These are phyloP conservation scores for Gomphus sp. DNA, from an alignment of 1,284 basidiomycete species.

Conservation along the genomic window DNA sequence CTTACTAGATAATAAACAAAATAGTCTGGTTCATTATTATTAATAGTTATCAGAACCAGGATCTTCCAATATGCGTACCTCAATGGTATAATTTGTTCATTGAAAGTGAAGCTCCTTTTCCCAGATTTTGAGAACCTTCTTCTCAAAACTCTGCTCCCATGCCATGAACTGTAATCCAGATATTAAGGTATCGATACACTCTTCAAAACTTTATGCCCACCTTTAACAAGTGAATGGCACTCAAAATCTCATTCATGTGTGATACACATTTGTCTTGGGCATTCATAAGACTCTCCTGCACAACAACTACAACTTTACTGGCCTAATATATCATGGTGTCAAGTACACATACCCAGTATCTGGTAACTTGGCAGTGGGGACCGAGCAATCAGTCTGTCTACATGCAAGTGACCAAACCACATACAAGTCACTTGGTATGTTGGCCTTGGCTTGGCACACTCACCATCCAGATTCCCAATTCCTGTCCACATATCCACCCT, in stretches of 20 bases:
- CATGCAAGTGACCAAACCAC: too few relatives aligned
- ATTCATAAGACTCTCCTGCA: slow-evolving; percentile 89
- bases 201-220: slow-evolving; percentile 21
- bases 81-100: slow-evolving; percentile 78
- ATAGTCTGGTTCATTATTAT: slow-evolving; percentile 31
- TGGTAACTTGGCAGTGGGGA: too few relatives aligned
- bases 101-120: slow-evolving; percentile 78
- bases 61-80: slow-evolving; percentile 33
- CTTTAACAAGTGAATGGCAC: slow-evolving; percentile 91
- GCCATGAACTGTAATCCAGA: slow-evolving; percentile 69
- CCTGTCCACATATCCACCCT: too few relatives aligned
- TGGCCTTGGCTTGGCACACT: too few relatives aligned
- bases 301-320: slow-evolving; percentile 73
- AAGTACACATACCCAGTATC: too few relatives aligned
- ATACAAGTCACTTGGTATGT: too few relatives aligned
- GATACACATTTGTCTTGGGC: slow-evolving; percentile 82
- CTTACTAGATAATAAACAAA: slow-evolving; percentile 75
- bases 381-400: too few relatives aligned
- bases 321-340: slow-evolving; percentile 74
- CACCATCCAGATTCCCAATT: too few relatives aligned
- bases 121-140: slow-evolving; percentile 63
- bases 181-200: not conserved
- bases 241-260: slow-evolving; percentile 90
- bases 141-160: slow-evolving; percentile 89
- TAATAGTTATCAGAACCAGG: not conserved